Evolutionary conservation across 176 grass and related monocot genomes (phyloP), one percentile per base, ranked within the genome.

Genomic region (Avena sativa): DNA sequence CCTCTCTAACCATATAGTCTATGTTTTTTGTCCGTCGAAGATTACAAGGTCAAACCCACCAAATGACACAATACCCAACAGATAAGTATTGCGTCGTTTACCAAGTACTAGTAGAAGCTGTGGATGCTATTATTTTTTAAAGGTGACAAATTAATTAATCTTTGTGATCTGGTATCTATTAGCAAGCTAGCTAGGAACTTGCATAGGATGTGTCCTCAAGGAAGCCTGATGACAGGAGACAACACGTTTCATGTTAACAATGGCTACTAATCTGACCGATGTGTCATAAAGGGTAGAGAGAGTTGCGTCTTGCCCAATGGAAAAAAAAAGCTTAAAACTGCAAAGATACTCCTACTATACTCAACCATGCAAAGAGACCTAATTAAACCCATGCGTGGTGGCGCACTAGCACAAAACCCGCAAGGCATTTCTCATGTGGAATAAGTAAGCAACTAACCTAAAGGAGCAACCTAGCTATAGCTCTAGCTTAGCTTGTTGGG

Each of bases 401-500:
- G 73, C 73, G 73, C 73, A 76, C 76, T 78, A 78, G 34, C 19
- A 79, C 55, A 79, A 36, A 46, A n/a, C 9, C 34, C 1, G 76
- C 76, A 60, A 59, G 56, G 76, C 79, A 47, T 65, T 80, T 80
- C 5, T 28, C 79, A 49, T 17, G 79, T 63, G 21, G 21, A 65
- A 49, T 65, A 80, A 17, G 4, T 55, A 32, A 53, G 43, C 26
- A 76, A 76, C 48, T 16, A 4, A 52, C 53, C 73, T 32, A 76
- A 76, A 76, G 73, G 0, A 52, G 48, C 25, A 76, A 76, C 21
- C 73, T 75, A 75, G 66, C 63, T 32, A 69, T 34, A 75, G 46
- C 44, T 32, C 34, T 58, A 58, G 76, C 28, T 21, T 78, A n/a
- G 44, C 11, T 38, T 79, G 12, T 53, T 16, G 25, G 25, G 25